phyloP scores from a whole-genome alignment of 495 filamentous ascomycete species.

The Friedmanniomyces simplex region DNA sequence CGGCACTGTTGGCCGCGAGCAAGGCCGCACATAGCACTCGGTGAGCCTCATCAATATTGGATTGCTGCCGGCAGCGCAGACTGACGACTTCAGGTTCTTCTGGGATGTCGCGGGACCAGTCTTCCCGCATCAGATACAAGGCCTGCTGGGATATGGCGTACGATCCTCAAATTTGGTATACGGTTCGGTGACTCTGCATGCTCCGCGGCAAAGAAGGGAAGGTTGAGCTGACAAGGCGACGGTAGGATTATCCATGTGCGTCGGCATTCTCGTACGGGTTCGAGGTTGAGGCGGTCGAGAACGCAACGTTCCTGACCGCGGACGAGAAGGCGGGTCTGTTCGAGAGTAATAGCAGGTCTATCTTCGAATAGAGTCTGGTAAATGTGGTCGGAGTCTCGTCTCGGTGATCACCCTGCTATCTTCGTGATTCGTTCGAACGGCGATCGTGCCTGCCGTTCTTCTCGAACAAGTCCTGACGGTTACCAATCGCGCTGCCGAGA shows the following conservation, averaged over 20 bases:
- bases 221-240: not conserved
- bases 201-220: too few species aligned
- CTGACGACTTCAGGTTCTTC: not conserved
- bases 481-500: too few species aligned
- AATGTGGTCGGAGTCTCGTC: too few species aligned
- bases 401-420: too few species aligned
- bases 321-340: not conserved
- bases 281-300: not conserved
- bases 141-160: conserved; percentile 22
- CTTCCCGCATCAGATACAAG: conserved; percentile 22
- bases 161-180: conserved; percentile 21
- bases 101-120: conserved; percentile 26
- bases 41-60: not conserved
- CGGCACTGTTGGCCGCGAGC: not conserved
- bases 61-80: too few species aligned
- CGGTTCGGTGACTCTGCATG: conserved; percentile 22
- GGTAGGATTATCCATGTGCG: conserved; percentile 6
- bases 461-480: too few species aligned
- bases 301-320: conserved; percentile 1
- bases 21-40: not conserved
- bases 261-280: not conserved
- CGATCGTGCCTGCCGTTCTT: too few species aligned
- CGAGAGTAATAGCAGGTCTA: not conserved
- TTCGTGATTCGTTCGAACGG: too few species aligned
- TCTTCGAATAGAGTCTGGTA: too few species aligned